Percentiles rank a stretch among this genome's conserved stretches.
phyloP scores from a whole-genome alignment of 768 basidiomycete genomes.

The Punctularia strigosozonata region DNA sequence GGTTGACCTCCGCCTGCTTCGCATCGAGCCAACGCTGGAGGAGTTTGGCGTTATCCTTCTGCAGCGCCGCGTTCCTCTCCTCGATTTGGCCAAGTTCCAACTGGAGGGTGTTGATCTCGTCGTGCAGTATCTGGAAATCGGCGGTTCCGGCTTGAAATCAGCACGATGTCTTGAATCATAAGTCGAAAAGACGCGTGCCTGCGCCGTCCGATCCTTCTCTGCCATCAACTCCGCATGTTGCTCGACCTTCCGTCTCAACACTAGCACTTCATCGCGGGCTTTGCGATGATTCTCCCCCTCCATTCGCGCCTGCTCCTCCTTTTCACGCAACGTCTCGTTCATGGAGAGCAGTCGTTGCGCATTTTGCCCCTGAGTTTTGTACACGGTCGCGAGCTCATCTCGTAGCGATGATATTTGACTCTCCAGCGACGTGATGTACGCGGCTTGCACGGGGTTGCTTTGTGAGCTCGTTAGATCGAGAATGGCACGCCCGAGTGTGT shows the following conservation, averaged over 20 bases:
- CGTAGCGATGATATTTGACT: constrained; percentile 87
- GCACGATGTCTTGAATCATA: constrained; percentile 1
- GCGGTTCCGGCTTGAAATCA: constrained; percentile 4
- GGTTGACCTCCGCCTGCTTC: constrained; percentile 85
- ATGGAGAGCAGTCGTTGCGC: constrained; percentile 86
- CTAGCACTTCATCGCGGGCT: constrained; percentile 60
- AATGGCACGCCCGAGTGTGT: background rate
- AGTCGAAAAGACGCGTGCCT: constrained; percentile 35
- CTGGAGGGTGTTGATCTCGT: constrained; percentile 87
- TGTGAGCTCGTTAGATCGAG: background rate
- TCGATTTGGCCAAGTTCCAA: constrained; percentile 87
- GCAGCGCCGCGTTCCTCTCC: constrained; percentile 75
- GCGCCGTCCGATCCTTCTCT: constrained; percentile 82
- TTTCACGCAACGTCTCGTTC: constrained; percentile 90
- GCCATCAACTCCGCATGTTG: constrained; percentile 78
- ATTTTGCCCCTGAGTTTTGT: constrained; percentile 94
- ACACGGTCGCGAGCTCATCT: constrained; percentile 86
- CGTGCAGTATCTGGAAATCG: constrained; percentile 66
- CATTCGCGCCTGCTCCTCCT: constrained; percentile 77
- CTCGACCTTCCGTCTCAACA: constrained; percentile 64
- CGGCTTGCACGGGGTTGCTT: constrained; percentile 77
- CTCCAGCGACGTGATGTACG: constrained; percentile 86
- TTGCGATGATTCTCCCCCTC: constrained; percentile 75
- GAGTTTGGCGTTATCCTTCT: constrained; percentile 88
- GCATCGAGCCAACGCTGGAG: constrained; percentile 95